Evolutionary conservation across 2,329 filamentous ascomycete genomes (phyloP).

Genomic region (Aspergillus terreus): DNA sequence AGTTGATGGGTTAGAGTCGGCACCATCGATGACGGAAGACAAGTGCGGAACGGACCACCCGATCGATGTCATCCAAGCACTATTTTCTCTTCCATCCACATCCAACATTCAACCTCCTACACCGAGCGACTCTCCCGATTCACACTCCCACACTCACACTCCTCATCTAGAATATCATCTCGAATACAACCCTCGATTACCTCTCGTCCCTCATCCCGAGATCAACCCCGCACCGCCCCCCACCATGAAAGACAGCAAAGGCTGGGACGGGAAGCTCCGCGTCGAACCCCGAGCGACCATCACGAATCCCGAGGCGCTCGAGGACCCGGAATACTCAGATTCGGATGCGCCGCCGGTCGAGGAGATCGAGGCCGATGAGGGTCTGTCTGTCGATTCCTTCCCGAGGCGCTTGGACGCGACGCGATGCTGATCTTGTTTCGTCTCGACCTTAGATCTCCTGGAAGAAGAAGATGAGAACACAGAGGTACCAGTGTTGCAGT

Average conservation of each 20-base stretch:
- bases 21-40: not conserved
- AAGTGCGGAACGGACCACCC: too few relatives aligned
- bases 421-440: conserved; percentile 12
- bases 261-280: conserved; percentile 46
- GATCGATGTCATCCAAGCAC: too few relatives aligned
- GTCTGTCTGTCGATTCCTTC: conserved; percentile 38
- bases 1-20: conserved; percentile 6
- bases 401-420: not conserved
- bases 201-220: not conserved
- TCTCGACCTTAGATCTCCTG: conserved; percentile 48
- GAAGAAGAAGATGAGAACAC: conserved; percentile 55
- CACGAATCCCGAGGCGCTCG: conserved; percentile 74
- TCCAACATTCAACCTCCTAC: too few relatives aligned
- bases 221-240: not conserved
- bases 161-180: too few relatives aligned
- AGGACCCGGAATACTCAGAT: conserved; percentile 82
- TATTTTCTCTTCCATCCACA: too few relatives aligned
- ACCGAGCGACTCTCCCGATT: too few relatives aligned
- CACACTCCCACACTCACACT: too few relatives aligned
- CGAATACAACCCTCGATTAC: too few relatives aligned
- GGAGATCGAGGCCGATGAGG: conserved; percentile 76
- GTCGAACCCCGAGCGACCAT: conserved; percentile 67
- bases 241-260: conserved; percentile 40
- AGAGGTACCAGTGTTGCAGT: conserved; percentile 38
- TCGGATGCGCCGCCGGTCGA: conserved; percentile 65